Evolutionary conservation across 768 basidiomycete genomes (phyloP).

Genomic region (Pulveroboletus frians): DNA sequence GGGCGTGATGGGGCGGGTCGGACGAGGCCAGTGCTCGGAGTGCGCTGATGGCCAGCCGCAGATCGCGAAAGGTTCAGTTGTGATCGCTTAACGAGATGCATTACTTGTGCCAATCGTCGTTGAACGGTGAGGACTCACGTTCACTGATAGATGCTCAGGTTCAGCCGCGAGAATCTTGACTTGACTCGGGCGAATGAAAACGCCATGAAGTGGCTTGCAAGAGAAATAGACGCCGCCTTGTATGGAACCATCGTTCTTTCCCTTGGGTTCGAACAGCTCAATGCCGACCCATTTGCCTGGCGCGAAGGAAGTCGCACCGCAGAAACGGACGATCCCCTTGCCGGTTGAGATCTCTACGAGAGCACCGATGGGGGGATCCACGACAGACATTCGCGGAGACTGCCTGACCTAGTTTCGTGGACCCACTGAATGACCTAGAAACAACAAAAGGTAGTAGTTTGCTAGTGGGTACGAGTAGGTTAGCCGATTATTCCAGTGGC

Average conservation of each 20-base stretch:
- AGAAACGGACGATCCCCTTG: slow-evolving; percentile 80
- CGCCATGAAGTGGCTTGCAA: slow-evolving; percentile 71
- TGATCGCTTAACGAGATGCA: slow-evolving; percentile 21
- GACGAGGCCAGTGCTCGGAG: slow-evolving; percentile 44
- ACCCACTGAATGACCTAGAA: not conserved
- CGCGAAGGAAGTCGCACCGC: slow-evolving; percentile 77
- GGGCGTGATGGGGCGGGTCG: slow-evolving; percentile 41
- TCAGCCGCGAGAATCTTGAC: slow-evolving; percentile 56
- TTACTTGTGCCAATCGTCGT: not conserved
- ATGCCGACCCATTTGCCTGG: slow-evolving; percentile 94
- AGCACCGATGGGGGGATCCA: slow-evolving; percentile 56
- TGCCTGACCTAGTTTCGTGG: not conserved
- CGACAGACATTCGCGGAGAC: slow-evolving; percentile 28
- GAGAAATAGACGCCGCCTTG: slow-evolving; percentile 75
- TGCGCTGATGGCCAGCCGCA: slow-evolving; percentile 53
- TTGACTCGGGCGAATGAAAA: slow-evolving; percentile 85
- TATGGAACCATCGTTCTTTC: slow-evolving; percentile 95
- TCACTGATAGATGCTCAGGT: slow-evolving; percentile 22
- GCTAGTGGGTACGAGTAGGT: not conserved
- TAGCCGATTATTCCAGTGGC: slow-evolving; percentile 9
- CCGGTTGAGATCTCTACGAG: slow-evolving; percentile 79
- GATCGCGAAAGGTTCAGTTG: slow-evolving; percentile 27
- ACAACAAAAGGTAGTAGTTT: not conserved
- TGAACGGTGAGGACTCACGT: slow-evolving; percentile 16
- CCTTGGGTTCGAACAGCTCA: slow-evolving; percentile 74